Conservation (phyloP, 2,329 filamentous ascomycete species). For the Ceratocystis alfenasii region DNA sequence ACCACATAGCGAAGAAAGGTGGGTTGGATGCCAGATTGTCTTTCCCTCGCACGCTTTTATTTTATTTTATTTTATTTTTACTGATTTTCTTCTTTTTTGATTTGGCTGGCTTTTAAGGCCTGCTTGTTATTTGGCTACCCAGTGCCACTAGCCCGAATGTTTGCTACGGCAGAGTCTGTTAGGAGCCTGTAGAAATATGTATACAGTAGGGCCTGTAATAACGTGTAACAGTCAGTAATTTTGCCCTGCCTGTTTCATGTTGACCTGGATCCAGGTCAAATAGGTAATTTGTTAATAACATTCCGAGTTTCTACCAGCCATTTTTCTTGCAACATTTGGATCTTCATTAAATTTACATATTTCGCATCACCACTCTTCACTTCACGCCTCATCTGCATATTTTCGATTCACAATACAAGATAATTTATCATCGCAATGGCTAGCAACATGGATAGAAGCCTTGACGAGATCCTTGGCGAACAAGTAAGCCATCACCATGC, state of each 20-base stretch:
- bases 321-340: slow-evolving; percentile 13
- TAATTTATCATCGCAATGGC: slow-evolving; percentile 27
- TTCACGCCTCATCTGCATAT: not conserved
- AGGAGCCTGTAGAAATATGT: not conserved
- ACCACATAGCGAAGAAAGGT: not conserved
- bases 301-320: not conserved
- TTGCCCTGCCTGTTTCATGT: slow-evolving; percentile 12
- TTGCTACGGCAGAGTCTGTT: not conserved
- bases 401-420: not conserved
- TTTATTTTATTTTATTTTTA: too few species aligned
- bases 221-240: not conserved
- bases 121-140: not conserved
- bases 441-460: slow-evolving; percentile 41
- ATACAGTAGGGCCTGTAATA: not conserved
- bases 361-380: not conserved
- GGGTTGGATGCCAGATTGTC: not conserved
- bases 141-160: not conserved
- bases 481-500: slow-evolving; percentile 29
- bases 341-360: slow-evolving; percentile 11
- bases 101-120: not conserved
- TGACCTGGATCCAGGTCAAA: slow-evolving; percentile 10
- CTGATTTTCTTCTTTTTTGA: too few species aligned
- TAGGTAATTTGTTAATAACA: not conserved
- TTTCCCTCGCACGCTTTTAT: too few species aligned
- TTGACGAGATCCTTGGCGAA: slow-evolving; percentile 46